Base-by-base conservation (phyloP, 2,329 filamentous ascomycete species). In the Fusarium sacchari region DNA sequence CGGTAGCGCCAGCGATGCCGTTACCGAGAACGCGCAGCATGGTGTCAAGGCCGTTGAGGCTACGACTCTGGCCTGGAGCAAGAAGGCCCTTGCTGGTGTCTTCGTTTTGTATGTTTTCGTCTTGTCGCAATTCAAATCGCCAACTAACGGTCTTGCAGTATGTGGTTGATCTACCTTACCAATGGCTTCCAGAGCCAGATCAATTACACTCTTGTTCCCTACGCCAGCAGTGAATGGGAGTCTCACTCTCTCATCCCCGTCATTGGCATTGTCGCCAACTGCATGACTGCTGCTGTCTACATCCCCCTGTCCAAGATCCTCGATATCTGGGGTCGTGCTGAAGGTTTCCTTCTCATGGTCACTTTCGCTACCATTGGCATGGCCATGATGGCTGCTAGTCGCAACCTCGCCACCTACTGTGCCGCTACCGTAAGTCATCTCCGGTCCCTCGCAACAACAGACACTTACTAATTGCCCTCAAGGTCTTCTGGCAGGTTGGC, bases 401-500 rank as follows among this genome's bases (percentile, higher is more conserved):
- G 85, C 9, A 76, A 76, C 53, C 69, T 82, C 5, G 71, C 77
- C 7, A 79, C 79, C 14, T 83, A 89, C 78, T 87, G 88, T 61
- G 89, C 89, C 11, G 89, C 87, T 22, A 84, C 88, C 39, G 80
- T 82, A 68, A 65, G 71, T 26, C 32, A 26, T 15, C 12, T 2
- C 12, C 7, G 3, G 3, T 14, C 3, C 12, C 4, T 12, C 7
- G 11, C 36, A 18, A 12, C 4, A 15, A 2, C 17, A 7, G 9
- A 3, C 28, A 12, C 5, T 6, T 15, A 24, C 63, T 77, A 53
- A 77, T 9, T 7, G 17, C 7, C 11, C 12, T 10, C 3, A 24
- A 82, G 80, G 89, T 92, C 4, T 90, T 93, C 71, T 92, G 92
- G 77, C 87, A 86, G 43, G 86, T 91, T 56, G 91, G 91, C 18